These are phyloP conservation scores for Elsinoe fawcettii DNA, from an alignment of 2,329 filamentous ascomycete species.

Conservation along the genomic window DNA sequence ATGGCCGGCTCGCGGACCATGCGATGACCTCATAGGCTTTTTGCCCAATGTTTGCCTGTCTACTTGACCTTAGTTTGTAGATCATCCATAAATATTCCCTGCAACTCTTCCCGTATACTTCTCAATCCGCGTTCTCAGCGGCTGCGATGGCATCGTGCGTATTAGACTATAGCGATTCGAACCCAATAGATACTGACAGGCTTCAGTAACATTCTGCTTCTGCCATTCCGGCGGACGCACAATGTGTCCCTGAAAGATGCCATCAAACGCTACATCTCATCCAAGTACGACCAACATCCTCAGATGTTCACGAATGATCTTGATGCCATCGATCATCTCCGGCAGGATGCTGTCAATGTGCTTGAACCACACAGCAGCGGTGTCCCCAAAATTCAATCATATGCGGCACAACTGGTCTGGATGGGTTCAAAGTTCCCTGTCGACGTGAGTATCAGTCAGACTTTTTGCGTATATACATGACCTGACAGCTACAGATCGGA, in stretches of 20 bases:
- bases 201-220: constrained; percentile 56
- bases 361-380: constrained; percentile 82
- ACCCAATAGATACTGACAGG: background rate
- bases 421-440: constrained; percentile 93
- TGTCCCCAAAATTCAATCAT: constrained; percentile 78
- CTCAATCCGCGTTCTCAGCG: background rate
- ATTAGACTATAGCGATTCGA: background rate
- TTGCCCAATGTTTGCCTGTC: background rate
- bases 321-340: constrained; percentile 73
- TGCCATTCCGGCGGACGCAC: constrained; percentile 83
- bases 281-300: constrained; percentile 97
- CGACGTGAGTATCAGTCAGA: constrained; percentile 54
- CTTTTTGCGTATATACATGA: constrained; percentile 4
- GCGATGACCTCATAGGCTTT: constrained; percentile 7
- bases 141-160: constrained; percentile 14
- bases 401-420: constrained; percentile 89
- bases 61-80: background rate
- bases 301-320: constrained; percentile 93
- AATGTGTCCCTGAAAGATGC: constrained; percentile 69
- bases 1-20: background rate
- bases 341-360: constrained; percentile 79
- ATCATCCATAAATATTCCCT: background rate
- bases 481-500: constrained; percentile 55
- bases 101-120: background rate
- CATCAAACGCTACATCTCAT: constrained; percentile 91